phyloP scores from a whole-genome alignment of 345 rosid genomes.

The Arabidopsis suecica region DNA sequence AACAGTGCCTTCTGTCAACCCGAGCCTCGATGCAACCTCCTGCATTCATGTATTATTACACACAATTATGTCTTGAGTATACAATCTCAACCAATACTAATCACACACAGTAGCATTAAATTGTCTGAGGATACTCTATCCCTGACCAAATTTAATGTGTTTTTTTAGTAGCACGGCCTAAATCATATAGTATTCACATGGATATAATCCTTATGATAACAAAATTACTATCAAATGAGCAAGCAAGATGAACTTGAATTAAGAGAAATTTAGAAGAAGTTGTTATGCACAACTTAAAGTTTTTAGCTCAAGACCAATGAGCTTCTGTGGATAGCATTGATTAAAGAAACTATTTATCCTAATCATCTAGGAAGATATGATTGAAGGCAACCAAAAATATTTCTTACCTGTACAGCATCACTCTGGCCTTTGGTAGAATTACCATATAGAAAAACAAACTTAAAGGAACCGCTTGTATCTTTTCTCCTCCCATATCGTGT shows the following conservation, averaged over 20 bases:
- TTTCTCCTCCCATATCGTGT: constrained; percentile 72
- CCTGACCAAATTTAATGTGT: constrained; percentile 3
- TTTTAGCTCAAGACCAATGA: constrained; percentile 35
- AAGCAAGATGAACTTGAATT: constrained; percentile 3
- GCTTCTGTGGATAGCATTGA: constrained; percentile 3
- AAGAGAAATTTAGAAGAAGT: constrained; percentile 17
- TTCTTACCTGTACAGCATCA: constrained; percentile 77
- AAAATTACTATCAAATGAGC: constrained; percentile 9
- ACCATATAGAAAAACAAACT: constrained; percentile 84
- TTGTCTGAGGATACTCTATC: not conserved
- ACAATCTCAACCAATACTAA: constrained; percentile 31
- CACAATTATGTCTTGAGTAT: constrained; percentile 9
- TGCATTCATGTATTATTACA: constrained; percentile 43
- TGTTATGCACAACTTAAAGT: constrained; percentile 16
- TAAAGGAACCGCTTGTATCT: constrained; percentile 62
- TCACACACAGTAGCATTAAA: constrained; percentile 10
- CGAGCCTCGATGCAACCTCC: constrained; percentile 82
- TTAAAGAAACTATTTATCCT: not conserved
- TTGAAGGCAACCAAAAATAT: constrained; percentile 26
- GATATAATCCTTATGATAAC: constrained; percentile 17
- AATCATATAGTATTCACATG: constrained; percentile 12
- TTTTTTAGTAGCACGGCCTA: constrained; percentile 10
- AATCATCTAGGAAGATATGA: not conserved
- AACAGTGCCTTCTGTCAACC: constrained; percentile 71
- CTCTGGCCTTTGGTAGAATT: constrained; percentile 72